Base-by-base conservation (phyloP, 139 green algal species). In the Choricystis sp. region DNA sequence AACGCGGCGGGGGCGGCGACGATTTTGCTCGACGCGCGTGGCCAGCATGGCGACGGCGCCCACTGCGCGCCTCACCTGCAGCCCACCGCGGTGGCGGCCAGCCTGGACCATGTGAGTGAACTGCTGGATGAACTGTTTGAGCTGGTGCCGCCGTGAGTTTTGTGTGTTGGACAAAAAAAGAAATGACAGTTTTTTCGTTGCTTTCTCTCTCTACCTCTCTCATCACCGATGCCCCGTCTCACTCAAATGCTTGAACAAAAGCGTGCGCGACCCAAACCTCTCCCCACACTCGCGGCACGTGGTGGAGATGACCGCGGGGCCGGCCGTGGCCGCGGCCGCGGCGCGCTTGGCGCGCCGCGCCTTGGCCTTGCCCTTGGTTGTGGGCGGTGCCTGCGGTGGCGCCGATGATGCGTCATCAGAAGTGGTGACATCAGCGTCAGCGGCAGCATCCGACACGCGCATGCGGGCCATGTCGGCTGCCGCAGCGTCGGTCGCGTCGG, bases 211-310 rank as follows among this genome's bases (percentile, higher is more conserved):
- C n/a, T 59, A 29, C 20, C 19, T 3, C 57, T 74, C 82, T 0
- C 77, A 66, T 16, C 65, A 68, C 4, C 81, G 78, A 49, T 89
- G 83, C 21, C 81, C 81, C 14, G 72, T 83, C 19, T 61, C 40
- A 14, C 62, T 23, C 14, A 86, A 80, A 63, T 91, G 84, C 49
- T 84, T 79, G 67, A 91, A 91, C 56, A 91, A 71, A 69, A 87
- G 65, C 26, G 68, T 82, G 16, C 84, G 77, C n/a, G 69, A 77
- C 1, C 56, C 55, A 67, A 91, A 91, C 25, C 49, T 59, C 20
- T 31, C 29, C 1, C 76, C 63, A 62, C 84, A 91, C 26, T 85
- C 59, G 4, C 55, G 59, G 66, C 84, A 91, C 22, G 19, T 1
- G 57, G 26, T 31, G 25, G 49, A 52, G 52, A 31, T 48, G 4